Conservation (phyloP, 306 rosid species). For the Sicyos baderoa region DNA sequence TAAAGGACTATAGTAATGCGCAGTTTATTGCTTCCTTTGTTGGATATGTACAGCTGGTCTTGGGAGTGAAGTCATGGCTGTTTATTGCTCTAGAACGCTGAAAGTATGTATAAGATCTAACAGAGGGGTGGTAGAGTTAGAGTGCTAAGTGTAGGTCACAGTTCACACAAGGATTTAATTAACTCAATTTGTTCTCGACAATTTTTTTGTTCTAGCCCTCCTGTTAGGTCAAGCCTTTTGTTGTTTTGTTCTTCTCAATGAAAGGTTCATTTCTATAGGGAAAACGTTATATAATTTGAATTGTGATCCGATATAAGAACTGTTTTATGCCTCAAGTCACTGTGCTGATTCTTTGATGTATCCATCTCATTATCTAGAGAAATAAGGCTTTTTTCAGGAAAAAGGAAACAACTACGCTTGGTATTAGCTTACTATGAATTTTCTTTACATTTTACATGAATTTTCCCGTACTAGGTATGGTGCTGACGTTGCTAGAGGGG, state of each 20-base stretch:
- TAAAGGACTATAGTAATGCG: neutral
- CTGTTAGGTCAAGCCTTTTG: neutral
- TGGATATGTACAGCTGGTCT: neutral
- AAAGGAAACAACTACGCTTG: neutral
- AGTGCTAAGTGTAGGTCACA: neutral
- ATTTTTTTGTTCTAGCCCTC: neutral
- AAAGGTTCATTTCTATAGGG: neutral
- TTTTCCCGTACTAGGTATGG: constrained; percentile 67
- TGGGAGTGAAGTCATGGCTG: neutral
- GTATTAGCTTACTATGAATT: neutral
- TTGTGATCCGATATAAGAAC: neutral
- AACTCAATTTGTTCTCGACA: neutral
- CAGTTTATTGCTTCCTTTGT: neutral
- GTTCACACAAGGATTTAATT: neutral
- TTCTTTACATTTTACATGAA: constrained; percentile 22
- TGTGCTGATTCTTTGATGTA: neutral
- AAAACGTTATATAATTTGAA: neutral
- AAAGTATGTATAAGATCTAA: neutral
- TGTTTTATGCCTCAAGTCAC: neutral
- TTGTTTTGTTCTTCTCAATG: neutral
- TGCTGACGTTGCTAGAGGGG: constrained; percentile 94
- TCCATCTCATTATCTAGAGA: neutral
- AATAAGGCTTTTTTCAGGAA: neutral
- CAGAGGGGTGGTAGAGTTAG: neutral
- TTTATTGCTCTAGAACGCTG: neutral